Percentiles rank a stretch among this genome's conserved stretches.
These are phyloP conservation scores for Avicennia marina DNA, from an alignment of 257 asterid genomes.

Conservation along the genomic window DNA sequence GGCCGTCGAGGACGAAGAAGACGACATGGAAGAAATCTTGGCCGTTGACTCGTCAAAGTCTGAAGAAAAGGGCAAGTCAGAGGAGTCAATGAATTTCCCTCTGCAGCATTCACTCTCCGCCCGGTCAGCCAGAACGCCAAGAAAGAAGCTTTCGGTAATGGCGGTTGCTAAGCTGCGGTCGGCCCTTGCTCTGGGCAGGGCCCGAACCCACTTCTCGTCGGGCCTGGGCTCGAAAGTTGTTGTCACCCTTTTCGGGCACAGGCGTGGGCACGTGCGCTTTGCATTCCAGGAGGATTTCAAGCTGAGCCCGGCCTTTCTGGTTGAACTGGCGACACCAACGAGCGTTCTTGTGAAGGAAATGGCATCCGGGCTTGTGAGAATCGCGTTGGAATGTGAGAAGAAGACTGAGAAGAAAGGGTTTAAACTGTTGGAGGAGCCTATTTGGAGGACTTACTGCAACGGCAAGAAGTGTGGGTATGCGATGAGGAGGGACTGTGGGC, in stretches of 20 bases:
- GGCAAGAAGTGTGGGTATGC: slow-evolving; percentile 87
- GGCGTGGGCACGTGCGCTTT: slow-evolving; percentile 78
- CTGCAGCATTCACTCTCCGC: slow-evolving; percentile 31
- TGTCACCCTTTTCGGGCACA: slow-evolving; percentile 77
- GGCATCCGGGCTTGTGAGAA: slow-evolving; percentile 85
- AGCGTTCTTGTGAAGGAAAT: slow-evolving; percentile 70
- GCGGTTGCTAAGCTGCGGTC: slow-evolving; percentile 49
- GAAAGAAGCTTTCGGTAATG: slow-evolving; percentile 37
- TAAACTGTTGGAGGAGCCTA: slow-evolving; percentile 53
- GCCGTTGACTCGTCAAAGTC: slow-evolving; percentile 35
- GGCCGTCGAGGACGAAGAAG: slow-evolving; percentile 41
- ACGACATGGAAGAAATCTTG: slow-evolving; percentile 45
- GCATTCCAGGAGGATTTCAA: slow-evolving; percentile 74
- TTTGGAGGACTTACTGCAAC: slow-evolving; percentile 85
- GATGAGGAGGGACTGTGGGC: slow-evolving; percentile 71
- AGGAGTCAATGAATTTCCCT: slow-evolving; percentile 16
- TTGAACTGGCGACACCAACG: slow-evolving; percentile 73
- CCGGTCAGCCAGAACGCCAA: slow-evolving; percentile 24
- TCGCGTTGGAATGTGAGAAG: slow-evolving; percentile 77
- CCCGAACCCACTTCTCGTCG: slow-evolving; percentile 31
- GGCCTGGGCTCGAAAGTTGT: slow-evolving; percentile 59
- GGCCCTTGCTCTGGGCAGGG: slow-evolving; percentile 35
- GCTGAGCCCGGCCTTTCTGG: slow-evolving; percentile 51
- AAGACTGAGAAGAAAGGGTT: slow-evolving; percentile 36
- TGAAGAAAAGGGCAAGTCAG: background rate